Percentiles rank a stretch among this genome's conserved stretches.
phyloP scores from a whole-genome alignment of 768 basidiomycete species.

The Polyporus arcularius region DNA sequence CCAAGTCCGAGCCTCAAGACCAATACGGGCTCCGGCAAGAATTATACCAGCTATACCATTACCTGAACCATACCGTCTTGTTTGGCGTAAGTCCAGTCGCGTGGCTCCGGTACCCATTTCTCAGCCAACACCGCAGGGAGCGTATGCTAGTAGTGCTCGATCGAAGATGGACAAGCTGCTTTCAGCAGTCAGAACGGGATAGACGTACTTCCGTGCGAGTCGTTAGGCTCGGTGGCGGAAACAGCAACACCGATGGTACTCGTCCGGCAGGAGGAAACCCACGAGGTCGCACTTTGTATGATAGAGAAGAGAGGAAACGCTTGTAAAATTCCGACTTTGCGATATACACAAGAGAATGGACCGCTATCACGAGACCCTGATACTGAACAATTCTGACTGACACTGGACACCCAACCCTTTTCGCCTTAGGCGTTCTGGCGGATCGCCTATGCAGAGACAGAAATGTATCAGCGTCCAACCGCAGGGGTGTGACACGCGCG shows the following conservation, averaged over 20 bases:
- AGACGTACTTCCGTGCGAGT: no score
- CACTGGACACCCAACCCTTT: slow-evolving; percentile 1
- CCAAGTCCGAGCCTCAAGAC: slow-evolving; percentile 63
- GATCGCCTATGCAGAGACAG: not conserved
- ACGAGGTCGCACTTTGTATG: no score
- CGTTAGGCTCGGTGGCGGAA: slow-evolving; percentile 16
- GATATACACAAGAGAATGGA: not conserved
- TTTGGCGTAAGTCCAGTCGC: slow-evolving; percentile 61
- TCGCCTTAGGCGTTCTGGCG: not conserved
- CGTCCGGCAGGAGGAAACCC: no score
- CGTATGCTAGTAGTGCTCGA: slow-evolving; percentile 57
- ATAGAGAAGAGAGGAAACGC: not conserved
- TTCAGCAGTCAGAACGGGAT: slow-evolving; percentile 23
- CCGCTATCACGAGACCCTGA: not conserved
- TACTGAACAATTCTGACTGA: not conserved
- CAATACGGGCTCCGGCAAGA: slow-evolving; percentile 66
- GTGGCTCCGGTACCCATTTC: not conserved
- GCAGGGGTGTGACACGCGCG: not conserved
- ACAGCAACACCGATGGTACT: not conserved
- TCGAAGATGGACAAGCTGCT: slow-evolving; percentile 46
- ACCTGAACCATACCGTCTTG: slow-evolving; percentile 77
- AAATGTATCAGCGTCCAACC: not conserved
- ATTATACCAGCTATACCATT: slow-evolving; percentile 81
- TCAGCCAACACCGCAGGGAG: slow-evolving; percentile 31
- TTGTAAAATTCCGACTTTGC: not conserved